A percentile compares a stretch with the other conserved stretches of the same genome.
phyloP scores from a whole-genome alignment of 352 stramenopile species.

The Lagenidium sp. region DNA sequence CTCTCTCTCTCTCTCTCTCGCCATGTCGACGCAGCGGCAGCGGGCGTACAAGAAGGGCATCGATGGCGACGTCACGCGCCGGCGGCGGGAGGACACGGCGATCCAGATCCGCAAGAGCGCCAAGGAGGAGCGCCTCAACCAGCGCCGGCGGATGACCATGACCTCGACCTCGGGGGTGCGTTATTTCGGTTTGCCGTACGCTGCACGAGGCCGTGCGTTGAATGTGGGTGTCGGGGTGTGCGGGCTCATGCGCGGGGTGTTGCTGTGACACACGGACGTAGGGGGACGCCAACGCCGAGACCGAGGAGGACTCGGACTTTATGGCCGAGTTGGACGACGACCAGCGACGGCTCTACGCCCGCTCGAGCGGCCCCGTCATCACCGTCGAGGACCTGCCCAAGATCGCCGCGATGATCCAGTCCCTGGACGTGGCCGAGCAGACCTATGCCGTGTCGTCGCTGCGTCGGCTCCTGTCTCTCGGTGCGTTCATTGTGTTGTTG shows the following conservation, averaged over 20 bases:
- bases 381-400: conserved; percentile 92
- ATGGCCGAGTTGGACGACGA: conserved; percentile 7
- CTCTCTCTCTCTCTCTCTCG: background rate
- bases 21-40: conserved; percentile 46
- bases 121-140: conserved; percentile 79
- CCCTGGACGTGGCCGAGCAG: conserved; percentile 87
- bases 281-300: too few species aligned
- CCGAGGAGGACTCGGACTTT: conserved; percentile 13
- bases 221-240: too few species aligned
- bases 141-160: conserved; percentile 62
- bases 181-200: background rate
- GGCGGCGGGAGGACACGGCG: conserved; percentile 70
- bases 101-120: conserved; percentile 86
- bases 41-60: conserved; percentile 87
- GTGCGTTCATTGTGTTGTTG: conserved; percentile 23
- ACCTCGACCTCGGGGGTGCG: conserved; percentile 2
- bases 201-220: too few species aligned
- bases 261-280: too few species aligned
- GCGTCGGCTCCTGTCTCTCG: conserved; percentile 95
- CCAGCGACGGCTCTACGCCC: too few species aligned
- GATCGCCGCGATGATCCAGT: conserved; percentile 94
- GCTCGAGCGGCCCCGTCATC: too few species aligned
- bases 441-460: conserved; percentile 95
- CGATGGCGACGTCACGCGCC: conserved; percentile 63
- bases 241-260: too few species aligned